Conservation (phyloP, 352 stramenopile species). For the Globisporangium paddicum region DNA sequence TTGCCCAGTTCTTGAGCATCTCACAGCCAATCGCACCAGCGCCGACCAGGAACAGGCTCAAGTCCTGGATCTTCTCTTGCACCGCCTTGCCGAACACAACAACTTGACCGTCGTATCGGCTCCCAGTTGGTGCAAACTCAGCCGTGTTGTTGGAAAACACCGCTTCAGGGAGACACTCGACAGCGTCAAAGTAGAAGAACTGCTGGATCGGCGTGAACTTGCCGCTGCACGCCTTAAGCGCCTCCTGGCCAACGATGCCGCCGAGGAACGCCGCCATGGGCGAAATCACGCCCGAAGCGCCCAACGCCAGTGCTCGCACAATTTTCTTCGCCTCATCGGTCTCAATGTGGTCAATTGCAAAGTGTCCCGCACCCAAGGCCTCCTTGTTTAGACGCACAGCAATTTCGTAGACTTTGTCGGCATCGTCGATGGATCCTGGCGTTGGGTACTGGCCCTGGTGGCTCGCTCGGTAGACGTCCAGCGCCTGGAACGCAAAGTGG, state of each 20-base stretch:
- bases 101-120: conserved; percentile 93
- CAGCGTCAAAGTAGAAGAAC: conserved; percentile 99
- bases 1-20: conserved; percentile 99
- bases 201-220: conserved; percentile 99
- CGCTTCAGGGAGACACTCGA: conserved; percentile 94
- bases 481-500: conserved; percentile 86
- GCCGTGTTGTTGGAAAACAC: conserved; percentile 33
- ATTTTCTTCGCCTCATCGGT: conserved; percentile 67
- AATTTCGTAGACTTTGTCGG: conserved; percentile 83
- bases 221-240: conserved; percentile 97
- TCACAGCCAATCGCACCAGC: conserved; percentile 99
- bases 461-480: conserved; percentile 83
- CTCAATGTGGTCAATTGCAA: conserved; percentile 58
- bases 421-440: conserved; percentile 84
- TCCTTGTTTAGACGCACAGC: conserved; percentile 66
- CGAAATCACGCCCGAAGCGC: conserved; percentile 88
- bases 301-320: conserved; percentile 78
- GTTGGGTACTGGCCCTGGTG: conserved; percentile 75
- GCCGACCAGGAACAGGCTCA: conserved; percentile 97
- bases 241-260: conserved; percentile 97
- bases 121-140: conserved; percentile 64
- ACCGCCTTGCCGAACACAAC: conserved; percentile 84
- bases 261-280: conserved; percentile 97
- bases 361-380: conserved; percentile 62
- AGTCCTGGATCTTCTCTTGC: conserved; percentile 77